Percentiles rank a stretch among this genome's conserved stretches.
These are phyloP conservation scores for Ophiostoma himal-ulmi DNA, from an alignment of 2,329 filamentous ascomycete genomes.

Conservation along the genomic window DNA sequence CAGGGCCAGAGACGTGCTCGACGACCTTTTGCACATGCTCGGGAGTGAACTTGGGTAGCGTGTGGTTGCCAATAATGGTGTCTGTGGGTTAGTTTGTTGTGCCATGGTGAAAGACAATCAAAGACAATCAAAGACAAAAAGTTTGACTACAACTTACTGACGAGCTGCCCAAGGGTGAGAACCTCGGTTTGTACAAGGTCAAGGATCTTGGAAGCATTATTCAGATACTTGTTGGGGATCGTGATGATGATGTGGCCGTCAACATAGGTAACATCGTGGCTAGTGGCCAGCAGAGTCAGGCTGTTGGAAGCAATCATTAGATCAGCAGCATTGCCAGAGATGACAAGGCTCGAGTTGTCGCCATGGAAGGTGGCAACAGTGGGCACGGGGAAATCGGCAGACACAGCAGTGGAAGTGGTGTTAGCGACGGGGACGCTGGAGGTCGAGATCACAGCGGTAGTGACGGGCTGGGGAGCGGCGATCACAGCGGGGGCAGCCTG, in stretches of 20 bases:
- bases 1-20: background rate
- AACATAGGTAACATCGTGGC: background rate
- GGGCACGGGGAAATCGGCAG: background rate
- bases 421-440: background rate
- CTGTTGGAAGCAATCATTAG: background rate
- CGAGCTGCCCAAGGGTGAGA: background rate
- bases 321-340: background rate
- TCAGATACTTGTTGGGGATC: conserved; percentile 8
- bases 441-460: background rate
- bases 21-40: background rate
- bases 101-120: background rate
- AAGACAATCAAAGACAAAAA: background rate
- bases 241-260: conserved; percentile 13
- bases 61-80: conserved; percentile 11
- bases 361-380: background rate
- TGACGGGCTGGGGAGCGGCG: background rate
- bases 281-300: background rate
- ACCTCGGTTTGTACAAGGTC: conserved; percentile 10
- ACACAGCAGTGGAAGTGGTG: background rate
- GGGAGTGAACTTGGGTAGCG: background rate
- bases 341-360: background rate
- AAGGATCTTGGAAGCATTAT: conserved; percentile 13
- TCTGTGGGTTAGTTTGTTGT: background rate
- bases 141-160: background rate
- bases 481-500: background rate